phyloP scores from a whole-genome alignment of 352 stramenopile species.

The Globisporangium polare region DNA sequence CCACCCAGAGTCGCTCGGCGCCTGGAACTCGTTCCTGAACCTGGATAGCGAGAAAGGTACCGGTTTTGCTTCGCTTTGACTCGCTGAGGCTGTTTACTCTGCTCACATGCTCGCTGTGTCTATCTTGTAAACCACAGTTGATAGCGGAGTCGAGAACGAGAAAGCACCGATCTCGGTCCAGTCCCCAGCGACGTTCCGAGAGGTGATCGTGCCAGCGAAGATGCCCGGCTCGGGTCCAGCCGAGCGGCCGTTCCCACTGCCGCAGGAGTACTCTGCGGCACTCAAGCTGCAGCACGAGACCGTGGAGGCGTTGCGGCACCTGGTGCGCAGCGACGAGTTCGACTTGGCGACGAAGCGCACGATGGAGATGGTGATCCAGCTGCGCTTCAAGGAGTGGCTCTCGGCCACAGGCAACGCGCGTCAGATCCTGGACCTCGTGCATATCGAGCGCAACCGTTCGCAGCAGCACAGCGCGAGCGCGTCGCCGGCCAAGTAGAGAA shows the following conservation, averaged over 20 bases:
- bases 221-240: conserved; percentile 25
- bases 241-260: conserved; percentile 78
- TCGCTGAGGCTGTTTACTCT: background rate
- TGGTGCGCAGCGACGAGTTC: conserved; percentile 81
- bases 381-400: conserved; percentile 88
- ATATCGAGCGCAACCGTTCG: conserved; percentile 51
- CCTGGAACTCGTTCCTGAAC: conserved; percentile 68
- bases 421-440: conserved; percentile 87
- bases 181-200: conserved; percentile 47
- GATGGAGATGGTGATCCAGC: conserved; percentile 81
- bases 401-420: conserved; percentile 80
- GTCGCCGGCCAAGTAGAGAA: conserved; percentile 15
- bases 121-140: conserved; percentile 9
- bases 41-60: conserved; percentile 64
- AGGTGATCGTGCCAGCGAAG: conserved; percentile 74
- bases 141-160: conserved; percentile 38
- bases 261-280: conserved; percentile 58
- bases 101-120: background rate
- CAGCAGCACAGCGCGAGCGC: conserved; percentile 9
- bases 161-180: conserved; percentile 61
- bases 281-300: conserved; percentile 70
- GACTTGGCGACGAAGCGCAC: conserved; percentile 71
- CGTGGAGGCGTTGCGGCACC: conserved; percentile 61
- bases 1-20: conserved; percentile 41
- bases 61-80: background rate